These are phyloP conservation scores for Nakaseomyces kungkrabaensis DNA, from an alignment of 1,139 yeast genomes.

Conservation along the genomic window DNA sequence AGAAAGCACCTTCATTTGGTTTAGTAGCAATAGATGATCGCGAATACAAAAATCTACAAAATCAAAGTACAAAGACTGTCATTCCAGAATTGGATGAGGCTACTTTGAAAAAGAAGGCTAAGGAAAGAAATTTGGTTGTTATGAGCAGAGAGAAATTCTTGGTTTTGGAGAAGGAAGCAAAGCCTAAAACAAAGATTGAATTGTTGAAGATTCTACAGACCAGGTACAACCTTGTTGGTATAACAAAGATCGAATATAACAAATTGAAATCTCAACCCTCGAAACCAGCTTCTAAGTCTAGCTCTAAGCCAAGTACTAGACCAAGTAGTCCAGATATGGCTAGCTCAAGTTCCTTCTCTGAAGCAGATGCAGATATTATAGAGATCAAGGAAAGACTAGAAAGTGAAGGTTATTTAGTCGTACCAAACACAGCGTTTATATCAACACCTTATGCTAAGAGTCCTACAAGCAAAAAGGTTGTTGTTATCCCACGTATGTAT, in stretches of 20 bases:
- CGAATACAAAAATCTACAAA: constrained; percentile 2
- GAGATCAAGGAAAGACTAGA: constrained; percentile 31
- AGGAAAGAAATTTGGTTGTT: constrained; percentile 9
- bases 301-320: neutral
- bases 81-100: neutral
- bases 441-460: constrained; percentile 41
- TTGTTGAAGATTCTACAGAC: neutral
- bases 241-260: constrained; percentile 8
- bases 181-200: constrained; percentile 5
- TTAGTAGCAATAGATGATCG: constrained; percentile 8
- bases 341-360: constrained; percentile 9
- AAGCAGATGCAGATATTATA: neutral
- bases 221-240: constrained; percentile 4
- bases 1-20: constrained; percentile 8
- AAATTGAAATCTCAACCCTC: constrained; percentile 2
- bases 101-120: constrained; percentile 5
- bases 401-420: constrained; percentile 39
- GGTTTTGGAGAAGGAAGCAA: constrained; percentile 19
- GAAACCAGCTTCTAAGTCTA: neutral
- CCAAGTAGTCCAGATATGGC: neutral
- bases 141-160: constrained; percentile 15
- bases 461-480: constrained; percentile 50
- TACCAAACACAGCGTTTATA: constrained; percentile 47
- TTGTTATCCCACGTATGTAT: constrained; percentile 54
- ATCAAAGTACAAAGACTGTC: neutral